Percentiles rank a stretch among this genome's conserved stretches.
phyloP scores from a whole-genome alignment of 1,284 basidiomycete genomes.

The Cutaneotrichosporon mucoides region DNA sequence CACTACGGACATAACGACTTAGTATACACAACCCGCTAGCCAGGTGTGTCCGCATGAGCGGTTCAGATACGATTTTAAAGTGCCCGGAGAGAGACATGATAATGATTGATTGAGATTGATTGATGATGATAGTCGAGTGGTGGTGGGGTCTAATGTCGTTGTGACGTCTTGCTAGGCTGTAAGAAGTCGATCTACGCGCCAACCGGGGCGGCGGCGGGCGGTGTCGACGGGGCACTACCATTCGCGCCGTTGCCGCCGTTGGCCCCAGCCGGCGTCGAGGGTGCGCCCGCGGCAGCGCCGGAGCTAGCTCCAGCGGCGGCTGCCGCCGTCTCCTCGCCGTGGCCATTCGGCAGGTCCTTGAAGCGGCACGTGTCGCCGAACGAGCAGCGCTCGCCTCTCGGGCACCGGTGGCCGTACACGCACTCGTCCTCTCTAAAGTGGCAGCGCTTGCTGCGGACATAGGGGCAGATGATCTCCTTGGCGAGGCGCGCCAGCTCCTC shows the following conservation, averaged over 20 bases:
- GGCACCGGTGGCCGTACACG: slow-evolving; percentile 41
- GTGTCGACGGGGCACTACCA: too few relatives aligned
- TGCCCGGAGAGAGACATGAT: background rate
- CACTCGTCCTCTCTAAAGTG: slow-evolving; percentile 39
- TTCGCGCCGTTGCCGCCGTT: too few relatives aligned
- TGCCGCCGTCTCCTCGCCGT: slow-evolving; percentile 25
- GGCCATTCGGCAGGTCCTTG: slow-evolving; percentile 33
- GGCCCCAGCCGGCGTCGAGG: too few relatives aligned
- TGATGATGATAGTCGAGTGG: background rate
- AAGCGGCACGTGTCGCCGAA: slow-evolving; percentile 41
- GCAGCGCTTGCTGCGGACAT: slow-evolving; percentile 31
- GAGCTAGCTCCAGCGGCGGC: background rate
- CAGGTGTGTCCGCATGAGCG: slow-evolving; percentile 2
- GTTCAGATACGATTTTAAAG: slow-evolving; percentile 4
- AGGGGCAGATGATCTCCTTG: slow-evolving; percentile 42
- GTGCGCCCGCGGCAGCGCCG: too few relatives aligned
- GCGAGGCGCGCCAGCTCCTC: slow-evolving; percentile 35
- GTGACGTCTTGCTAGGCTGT: too few relatives aligned
- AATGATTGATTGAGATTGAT: background rate
- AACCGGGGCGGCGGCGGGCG: too few relatives aligned
- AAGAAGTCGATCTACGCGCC: too few relatives aligned
- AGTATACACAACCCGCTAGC: slow-evolving; percentile 13
- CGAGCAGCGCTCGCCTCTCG: slow-evolving; percentile 28
- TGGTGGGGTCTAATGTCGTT: too few relatives aligned
- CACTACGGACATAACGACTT: slow-evolving; percentile 16